Evolutionary conservation across 768 basidiomycete species (phyloP), one percentile per base, ranked within the genome.

Genomic region (Tephrocybe sp.): DNA sequence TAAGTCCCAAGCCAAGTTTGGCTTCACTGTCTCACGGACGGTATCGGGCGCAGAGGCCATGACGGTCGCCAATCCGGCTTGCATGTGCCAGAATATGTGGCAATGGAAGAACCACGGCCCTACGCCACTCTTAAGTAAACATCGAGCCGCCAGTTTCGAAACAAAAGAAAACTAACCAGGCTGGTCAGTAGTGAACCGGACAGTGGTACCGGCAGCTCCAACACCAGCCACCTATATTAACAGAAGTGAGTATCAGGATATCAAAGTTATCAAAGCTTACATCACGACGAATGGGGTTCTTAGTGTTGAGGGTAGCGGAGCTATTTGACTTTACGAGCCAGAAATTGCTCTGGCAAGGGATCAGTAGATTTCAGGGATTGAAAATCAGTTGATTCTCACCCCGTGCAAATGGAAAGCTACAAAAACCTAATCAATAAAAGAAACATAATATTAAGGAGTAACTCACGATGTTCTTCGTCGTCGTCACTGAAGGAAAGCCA

Each of bases 151-250:
- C n/a, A n/a, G n/a, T n/a, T n/a, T n/a, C n/a, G 1, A 12, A 11
- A n/a, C 9, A 22, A 22, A 12, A 42, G 8, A 11, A 3, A 31
- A 54, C 49, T 39, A 48, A 80, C 83, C 0, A 80, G 68, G 60
- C 80, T 82, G 21, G 55, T 83, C 77, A 4, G 83, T 82, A 8
- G 64, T 58, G 68, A 82, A 84, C 9, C 82, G 74, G 35, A 86
- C 49, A 1, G 70, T 76, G 12, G 47, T 58, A 5, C 60, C 60
- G 2, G 52, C 55, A 15, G 38, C 25, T 21, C 60, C 61, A 5
- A 56, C 46, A 21, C 43, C 60, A 9, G 55, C 49, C 24, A 55
- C 51, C 58, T 63, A 19, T 15, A 34, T 6, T 5, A 18, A 42
- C 2, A 36, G 26, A 1, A 7, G 35, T 53, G 22, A 38, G 3